phyloP scores from a whole-genome alignment of 2,329 filamentous ascomycete species.

The Fusarium sp. region DNA sequence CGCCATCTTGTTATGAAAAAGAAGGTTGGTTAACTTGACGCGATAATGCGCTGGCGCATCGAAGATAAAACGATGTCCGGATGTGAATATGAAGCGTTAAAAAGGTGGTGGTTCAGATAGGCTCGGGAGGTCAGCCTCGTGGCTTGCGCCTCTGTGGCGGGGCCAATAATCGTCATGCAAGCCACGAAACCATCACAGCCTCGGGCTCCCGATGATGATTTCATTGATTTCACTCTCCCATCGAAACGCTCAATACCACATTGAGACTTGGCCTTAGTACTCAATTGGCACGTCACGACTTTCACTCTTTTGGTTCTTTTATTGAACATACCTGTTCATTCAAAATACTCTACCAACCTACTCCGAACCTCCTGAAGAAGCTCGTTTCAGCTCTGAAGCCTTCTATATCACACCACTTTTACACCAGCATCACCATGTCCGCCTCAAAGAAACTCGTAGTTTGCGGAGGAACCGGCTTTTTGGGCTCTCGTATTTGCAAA shows the following conservation, averaged over 20 bases:
- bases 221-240: conserved; percentile 45
- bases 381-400: conserved; percentile 15
- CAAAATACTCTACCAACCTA: neutral
- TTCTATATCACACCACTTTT: conserved; percentile 43
- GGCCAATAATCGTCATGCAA: conserved; percentile 33
- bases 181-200: conserved; percentile 41
- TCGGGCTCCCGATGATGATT: conserved; percentile 47
- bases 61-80: neutral
- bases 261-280: conserved; percentile 10
- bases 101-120: conserved; percentile 11
- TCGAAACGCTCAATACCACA: conserved; percentile 18
- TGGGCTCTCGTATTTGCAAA: conserved; percentile 92
- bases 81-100: neutral
- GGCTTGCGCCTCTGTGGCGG: conserved; percentile 23
- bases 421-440: conserved; percentile 60
- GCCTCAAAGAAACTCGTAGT: conserved; percentile 86
- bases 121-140: conserved; percentile 31
- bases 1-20: conserved; percentile 63
- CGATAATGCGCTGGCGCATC: neutral
- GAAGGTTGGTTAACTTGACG: neutral
- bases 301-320: neutral
- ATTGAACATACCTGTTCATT: neutral
- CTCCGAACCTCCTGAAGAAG: neutral
- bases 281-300: conserved; percentile 31
- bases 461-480: conserved; percentile 93